Conservation (phyloP, 441 rosid genomes). For the Erodium chrysanthum region DNA sequence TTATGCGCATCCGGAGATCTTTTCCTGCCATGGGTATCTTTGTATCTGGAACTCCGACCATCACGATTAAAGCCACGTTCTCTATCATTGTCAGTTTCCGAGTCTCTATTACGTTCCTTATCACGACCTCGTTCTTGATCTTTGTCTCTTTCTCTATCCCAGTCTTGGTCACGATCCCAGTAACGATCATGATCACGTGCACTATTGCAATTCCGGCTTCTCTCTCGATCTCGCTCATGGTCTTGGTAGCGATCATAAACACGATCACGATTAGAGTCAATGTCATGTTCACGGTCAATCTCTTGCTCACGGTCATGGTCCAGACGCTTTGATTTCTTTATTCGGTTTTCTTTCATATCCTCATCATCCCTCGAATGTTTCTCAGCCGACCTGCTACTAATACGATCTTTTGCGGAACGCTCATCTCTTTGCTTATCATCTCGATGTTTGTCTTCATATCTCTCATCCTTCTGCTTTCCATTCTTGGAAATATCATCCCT, state of each 20-base stretch:
- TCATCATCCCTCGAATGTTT: slow-evolving; percentile 48
- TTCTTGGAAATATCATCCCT: slow-evolving; percentile 47
- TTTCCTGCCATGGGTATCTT: slow-evolving; percentile 56
- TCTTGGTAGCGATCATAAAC: slow-evolving; percentile 23
- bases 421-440: slow-evolving; percentile 56
- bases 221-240: slow-evolving; percentile 7
- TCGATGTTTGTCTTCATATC: slow-evolving; percentile 38
- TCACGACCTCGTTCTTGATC: slow-evolving; percentile 24
- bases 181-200: slow-evolving; percentile 22
- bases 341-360: slow-evolving; percentile 32
- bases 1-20: slow-evolving; percentile 57
- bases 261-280: too few relatives aligned
- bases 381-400: slow-evolving; percentile 45
- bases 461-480: slow-evolving; percentile 55
- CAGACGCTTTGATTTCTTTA: slow-evolving; percentile 45
- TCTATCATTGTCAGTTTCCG: slow-evolving; percentile 35
- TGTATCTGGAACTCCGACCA: slow-evolving; percentile 47
- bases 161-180: slow-evolving; percentile 31
- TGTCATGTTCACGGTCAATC: too few relatives aligned
- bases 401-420: slow-evolving; percentile 41
- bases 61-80: slow-evolving; percentile 36
- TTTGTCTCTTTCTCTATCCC: slow-evolving; percentile 18
- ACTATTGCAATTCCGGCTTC: slow-evolving; percentile 16
- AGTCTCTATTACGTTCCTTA: slow-evolving; percentile 25
- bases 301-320: slow-evolving; percentile 27